Base-by-base conservation (phyloP, 352 stramenopile genomes). In the Phytophthora ohioensis region DNA sequence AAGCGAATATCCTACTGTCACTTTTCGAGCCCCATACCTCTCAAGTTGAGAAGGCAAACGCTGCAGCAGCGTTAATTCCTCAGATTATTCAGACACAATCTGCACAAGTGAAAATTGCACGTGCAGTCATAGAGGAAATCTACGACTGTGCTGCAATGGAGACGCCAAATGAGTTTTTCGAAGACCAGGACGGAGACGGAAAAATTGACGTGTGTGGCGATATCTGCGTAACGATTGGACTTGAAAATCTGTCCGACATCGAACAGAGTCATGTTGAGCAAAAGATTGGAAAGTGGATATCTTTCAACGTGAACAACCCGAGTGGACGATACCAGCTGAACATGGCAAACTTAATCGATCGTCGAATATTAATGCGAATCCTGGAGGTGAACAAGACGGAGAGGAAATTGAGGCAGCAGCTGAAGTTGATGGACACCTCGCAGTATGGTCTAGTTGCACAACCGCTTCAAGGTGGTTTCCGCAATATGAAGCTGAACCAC, bases 121-220 rank as follows among this genome's bases (percentile, higher is more conserved):
- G 48, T 27, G 46, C 34, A 21, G 38, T 36, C 17, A 48, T 56
- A 52, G 74, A 87, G 30, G 82, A 87, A 15, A 61, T 82, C 7
- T 87, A 80, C 21, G 84, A 91, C 64, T 92, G 82, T 49, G 82
- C 79, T 36, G 79, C 80, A 30, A 89, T 92, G 78, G 67, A 80
- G 49, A 75, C 63, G 3, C 84, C 84, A 1, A 63, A 78, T 5
- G 75, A 91, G 57, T 93, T 91, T 58, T 93, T 93, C 47, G 84
- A 92, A 62, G 86, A 93, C 72, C 91, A 91, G 53, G 86, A 93
- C 67, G 81, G 76, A 59, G 86, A 93, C 53, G 86, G 86, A 12
- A 92, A 93, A 54, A 93, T 93, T 47, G 86, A 93, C 47, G 84
- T 91, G 6, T 93, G 86, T 43, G 84, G 86, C 5, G 86, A 93